Evolutionary conservation across 2,329 filamentous ascomycete species (phyloP).

Genomic region (Eutypella sp.): DNA sequence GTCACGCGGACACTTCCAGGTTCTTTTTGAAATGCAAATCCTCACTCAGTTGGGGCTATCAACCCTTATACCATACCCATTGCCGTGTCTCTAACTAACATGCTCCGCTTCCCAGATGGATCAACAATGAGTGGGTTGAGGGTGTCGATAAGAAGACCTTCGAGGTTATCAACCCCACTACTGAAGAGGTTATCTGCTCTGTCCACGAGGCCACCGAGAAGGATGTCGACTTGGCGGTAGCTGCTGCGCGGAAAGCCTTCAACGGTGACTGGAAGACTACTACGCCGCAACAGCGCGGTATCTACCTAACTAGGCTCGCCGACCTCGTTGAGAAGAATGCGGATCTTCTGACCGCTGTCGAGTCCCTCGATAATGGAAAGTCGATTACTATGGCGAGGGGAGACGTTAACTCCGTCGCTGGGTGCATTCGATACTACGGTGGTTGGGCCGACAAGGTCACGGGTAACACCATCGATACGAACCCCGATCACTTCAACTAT

Average conservation of each 20-base stretch:
- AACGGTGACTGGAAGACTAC: conserved; percentile 65
- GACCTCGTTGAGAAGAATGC: conserved; percentile 74
- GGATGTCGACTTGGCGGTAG: conserved; percentile 75
- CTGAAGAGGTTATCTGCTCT: conserved; percentile 77
- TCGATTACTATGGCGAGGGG: conserved; percentile 69
- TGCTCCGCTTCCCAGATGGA: conserved; percentile 58
- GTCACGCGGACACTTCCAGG: no score
- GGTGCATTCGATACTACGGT: conserved; percentile 77
- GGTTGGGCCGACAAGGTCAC: conserved; percentile 91
- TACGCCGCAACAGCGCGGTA: conserved; percentile 67
- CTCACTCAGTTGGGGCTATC: no score
- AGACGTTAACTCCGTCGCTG: conserved; percentile 64
- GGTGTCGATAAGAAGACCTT: conserved; percentile 83
- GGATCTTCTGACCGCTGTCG: conserved; percentile 73
- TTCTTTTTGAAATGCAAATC: no score
- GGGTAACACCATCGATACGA: conserved; percentile 80
- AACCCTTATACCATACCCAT: no score
- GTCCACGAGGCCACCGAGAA: conserved; percentile 85
- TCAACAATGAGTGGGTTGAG: conserved; percentile 89
- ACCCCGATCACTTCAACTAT: conserved; percentile 77
- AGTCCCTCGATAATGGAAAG: conserved; percentile 87
- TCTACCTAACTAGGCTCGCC: conserved; percentile 69
- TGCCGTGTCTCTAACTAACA: conserved; percentile 21
- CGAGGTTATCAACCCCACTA: conserved; percentile 84
- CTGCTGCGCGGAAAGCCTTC: conserved; percentile 81